Conservation (phyloP, 176 grass and related monocot genomes). For the Elymus sibiricus region DNA sequence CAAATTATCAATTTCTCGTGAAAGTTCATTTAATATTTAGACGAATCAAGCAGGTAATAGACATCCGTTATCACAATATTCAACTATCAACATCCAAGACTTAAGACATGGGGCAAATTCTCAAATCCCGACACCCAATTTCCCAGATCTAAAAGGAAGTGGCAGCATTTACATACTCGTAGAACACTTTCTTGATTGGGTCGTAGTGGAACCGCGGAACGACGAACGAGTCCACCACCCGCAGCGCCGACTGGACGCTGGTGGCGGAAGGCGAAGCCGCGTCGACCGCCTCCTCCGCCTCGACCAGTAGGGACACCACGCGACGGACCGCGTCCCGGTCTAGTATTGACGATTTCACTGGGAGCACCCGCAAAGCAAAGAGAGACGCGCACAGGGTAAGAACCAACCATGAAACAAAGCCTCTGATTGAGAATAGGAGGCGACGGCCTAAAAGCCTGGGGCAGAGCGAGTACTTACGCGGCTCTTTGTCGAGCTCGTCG, state of each 20-base stretch:
- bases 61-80: too few species aligned
- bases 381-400: not conserved
- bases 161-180: slow-evolving; percentile 55
- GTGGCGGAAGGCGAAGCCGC: slow-evolving; percentile 25
- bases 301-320: slow-evolving; percentile 52
- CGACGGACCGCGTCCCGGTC: slow-evolving; percentile 59
- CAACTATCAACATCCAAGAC: too few species aligned
- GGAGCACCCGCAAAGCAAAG: not conserved
- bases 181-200: slow-evolving; percentile 73
- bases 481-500: slow-evolving; percentile 72
- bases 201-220: slow-evolving; percentile 74
- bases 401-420: not conserved
- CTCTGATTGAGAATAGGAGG: not conserved
- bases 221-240: slow-evolving; percentile 74
- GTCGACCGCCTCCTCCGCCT: slow-evolving; percentile 15
- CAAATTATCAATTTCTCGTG: too few species aligned
- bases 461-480: slow-evolving; percentile 27
- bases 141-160: slow-evolving; percentile 20
- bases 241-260: slow-evolving; percentile 45
- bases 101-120: not conserved
- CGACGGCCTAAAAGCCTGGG: not conserved
- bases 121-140: not conserved
- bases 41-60: too few species aligned
- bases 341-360: slow-evolving; percentile 41
- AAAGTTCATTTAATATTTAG: too few species aligned